Conservation (phyloP, 306 rosid genomes). For the Rubus parviflorus region DNA sequence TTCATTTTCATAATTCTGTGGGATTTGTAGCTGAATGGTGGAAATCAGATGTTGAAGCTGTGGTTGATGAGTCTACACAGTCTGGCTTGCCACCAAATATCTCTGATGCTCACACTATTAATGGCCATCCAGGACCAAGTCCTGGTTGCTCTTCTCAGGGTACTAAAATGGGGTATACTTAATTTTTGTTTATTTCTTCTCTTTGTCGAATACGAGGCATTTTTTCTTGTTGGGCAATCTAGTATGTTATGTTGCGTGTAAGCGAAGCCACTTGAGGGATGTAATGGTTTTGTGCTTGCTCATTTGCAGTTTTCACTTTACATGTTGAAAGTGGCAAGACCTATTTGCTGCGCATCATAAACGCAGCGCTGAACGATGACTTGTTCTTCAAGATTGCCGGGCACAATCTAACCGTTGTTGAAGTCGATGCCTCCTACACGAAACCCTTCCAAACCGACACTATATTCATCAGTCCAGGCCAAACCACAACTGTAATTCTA, state of each 20-base stretch:
- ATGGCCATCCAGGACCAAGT: slow-evolving; percentile 61
- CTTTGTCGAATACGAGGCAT: too few species aligned
- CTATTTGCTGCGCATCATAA: slow-evolving; percentile 67
- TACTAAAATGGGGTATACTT: slow-evolving; percentile 26
- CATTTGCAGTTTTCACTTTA: slow-evolving; percentile 54
- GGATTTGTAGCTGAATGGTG: slow-evolving; percentile 66
- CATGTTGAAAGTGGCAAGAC: slow-evolving; percentile 68
- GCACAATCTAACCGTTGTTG: slow-evolving; percentile 58
- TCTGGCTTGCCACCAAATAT: slow-evolving; percentile 64
- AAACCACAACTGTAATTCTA: slow-evolving; percentile 70
- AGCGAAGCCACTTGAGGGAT: not conserved
- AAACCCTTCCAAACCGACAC: slow-evolving; percentile 69
- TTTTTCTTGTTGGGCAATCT: not conserved
- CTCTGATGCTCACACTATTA: slow-evolving; percentile 72
- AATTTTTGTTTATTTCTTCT: too few species aligned
- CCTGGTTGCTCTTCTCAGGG: slow-evolving; percentile 61
- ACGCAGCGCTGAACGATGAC: slow-evolving; percentile 71
- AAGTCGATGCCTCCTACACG: slow-evolving; percentile 69
- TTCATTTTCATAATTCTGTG: slow-evolving; percentile 1
- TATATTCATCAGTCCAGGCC: slow-evolving; percentile 66
- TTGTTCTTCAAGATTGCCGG: slow-evolving; percentile 71
- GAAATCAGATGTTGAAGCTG: slow-evolving; percentile 76
- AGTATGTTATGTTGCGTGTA: not conserved
- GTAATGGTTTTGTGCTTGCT: slow-evolving; percentile 17
- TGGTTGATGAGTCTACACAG: slow-evolving; percentile 42